These are phyloP conservation scores for Dactylellina leptospora DNA, from an alignment of 2,329 filamentous ascomycete species.

Conservation along the genomic window DNA sequence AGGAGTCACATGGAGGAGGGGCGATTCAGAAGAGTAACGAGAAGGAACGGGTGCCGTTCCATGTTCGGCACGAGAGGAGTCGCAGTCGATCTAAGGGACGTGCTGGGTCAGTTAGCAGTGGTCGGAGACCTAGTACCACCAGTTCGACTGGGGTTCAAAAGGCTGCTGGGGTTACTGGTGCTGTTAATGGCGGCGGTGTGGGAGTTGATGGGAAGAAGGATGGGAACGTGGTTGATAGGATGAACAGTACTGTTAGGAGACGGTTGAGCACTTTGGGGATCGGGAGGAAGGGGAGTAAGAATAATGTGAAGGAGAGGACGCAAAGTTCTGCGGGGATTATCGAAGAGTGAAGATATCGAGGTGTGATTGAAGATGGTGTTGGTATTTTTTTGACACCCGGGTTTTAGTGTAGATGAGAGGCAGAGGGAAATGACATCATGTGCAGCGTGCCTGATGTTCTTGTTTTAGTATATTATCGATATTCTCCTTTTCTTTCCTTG, in stretches of 20 bases:
- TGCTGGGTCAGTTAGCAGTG: slow-evolving; percentile 44
- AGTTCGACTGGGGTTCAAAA: slow-evolving; percentile 50
- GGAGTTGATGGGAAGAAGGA: slow-evolving; percentile 49
- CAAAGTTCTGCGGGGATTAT: slow-evolving; percentile 36
- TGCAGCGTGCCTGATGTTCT: slow-evolving; percentile 10
- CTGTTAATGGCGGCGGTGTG: slow-evolving; percentile 16
- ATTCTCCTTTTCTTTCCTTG: too few relatives aligned
- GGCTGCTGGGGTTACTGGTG: slow-evolving; percentile 35
- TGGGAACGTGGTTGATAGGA: slow-evolving; percentile 56
- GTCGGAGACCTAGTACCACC: slow-evolving; percentile 46
- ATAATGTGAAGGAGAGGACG: slow-evolving; percentile 56
- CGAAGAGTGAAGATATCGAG: slow-evolving; percentile 17
- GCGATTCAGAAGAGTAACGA: slow-evolving; percentile 36
- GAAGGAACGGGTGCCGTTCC: slow-evolving; percentile 38
- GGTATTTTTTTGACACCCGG: slow-evolving; percentile 21
- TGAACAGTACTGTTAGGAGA: slow-evolving; percentile 75
- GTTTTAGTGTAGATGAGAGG: background rate
- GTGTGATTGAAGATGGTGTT: slow-evolving; percentile 14
- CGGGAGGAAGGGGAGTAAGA: slow-evolving; percentile 63
- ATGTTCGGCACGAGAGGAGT: slow-evolving; percentile 44
- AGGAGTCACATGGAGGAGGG: slow-evolving; percentile 23
- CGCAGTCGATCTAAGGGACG: slow-evolving; percentile 49
- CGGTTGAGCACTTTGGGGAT: slow-evolving; percentile 80
- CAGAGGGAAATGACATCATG: too few relatives aligned
- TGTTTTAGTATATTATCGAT: background rate